phyloP scores from a whole-genome alignment of 139 green algal genomes.

The Mychonastes homosphaera region DNA sequence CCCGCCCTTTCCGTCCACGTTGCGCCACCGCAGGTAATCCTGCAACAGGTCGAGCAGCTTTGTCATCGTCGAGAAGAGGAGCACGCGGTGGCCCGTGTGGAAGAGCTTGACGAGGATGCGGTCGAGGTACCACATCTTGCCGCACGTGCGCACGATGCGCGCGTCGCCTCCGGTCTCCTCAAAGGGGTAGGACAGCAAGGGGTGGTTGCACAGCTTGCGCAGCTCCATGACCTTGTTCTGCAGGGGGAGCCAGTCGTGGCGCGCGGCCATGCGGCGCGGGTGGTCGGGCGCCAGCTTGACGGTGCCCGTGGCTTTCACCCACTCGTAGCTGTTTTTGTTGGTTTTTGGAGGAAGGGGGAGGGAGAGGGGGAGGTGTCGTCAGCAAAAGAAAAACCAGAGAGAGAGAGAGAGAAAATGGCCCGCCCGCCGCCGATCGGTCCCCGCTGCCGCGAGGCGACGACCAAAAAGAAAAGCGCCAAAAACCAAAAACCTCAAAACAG shows the following conservation, averaged over 20 bases:
- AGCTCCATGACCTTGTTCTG: slow-evolving; percentile 28
- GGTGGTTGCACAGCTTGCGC: slow-evolving; percentile 82
- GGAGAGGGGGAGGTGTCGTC: too few species aligned
- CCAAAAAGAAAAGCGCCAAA: too few species aligned
- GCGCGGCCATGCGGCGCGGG: slow-evolving; percentile 5
- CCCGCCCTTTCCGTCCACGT: slow-evolving; percentile 31
- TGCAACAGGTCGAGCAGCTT: slow-evolving; percentile 63
- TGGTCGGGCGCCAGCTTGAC: slow-evolving; percentile 10
- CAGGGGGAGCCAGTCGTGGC: slow-evolving; percentile 11
- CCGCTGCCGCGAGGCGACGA: too few species aligned
- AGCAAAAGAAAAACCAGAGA: too few species aligned
- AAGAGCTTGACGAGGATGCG: slow-evolving; percentile 78
- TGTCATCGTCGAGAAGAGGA: slow-evolving; percentile 79
- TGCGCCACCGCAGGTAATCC: slow-evolving; percentile 57
- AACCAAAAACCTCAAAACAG: too few species aligned
- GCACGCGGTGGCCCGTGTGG: slow-evolving; percentile 56
- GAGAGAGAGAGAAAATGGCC: too few species aligned
- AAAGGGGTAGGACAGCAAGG: slow-evolving; percentile 75
- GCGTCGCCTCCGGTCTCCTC: slow-evolving; percentile 28
- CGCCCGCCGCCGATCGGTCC: too few species aligned
- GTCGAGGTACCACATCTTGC: slow-evolving; percentile 88
- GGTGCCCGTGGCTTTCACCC: slow-evolving; percentile 21
- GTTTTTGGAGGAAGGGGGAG: too few species aligned
- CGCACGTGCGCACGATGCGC: slow-evolving; percentile 72
- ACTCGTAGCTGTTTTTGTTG: too few species aligned